Base-by-base conservation (phyloP, 2,329 filamentous ascomycete genomes). In the Colletotrichum acutatum region DNA sequence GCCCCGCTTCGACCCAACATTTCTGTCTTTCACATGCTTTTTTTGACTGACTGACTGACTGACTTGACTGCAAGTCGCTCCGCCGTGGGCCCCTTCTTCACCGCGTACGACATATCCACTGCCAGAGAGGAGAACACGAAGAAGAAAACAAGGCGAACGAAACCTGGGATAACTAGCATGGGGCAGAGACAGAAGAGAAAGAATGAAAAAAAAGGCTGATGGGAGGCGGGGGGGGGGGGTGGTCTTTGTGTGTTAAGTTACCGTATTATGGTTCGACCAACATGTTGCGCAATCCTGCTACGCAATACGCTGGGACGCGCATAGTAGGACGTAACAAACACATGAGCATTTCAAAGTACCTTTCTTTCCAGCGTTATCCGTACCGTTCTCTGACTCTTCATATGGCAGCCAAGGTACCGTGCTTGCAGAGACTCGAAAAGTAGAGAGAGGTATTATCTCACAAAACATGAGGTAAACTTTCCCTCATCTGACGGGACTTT, bases 1-100 rank as follows among this genome's bases (percentile, higher is more conserved):
- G 60, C 70, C 70, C 70, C 70, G 70, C 70, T 65, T n/a, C 70
- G 70, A 72, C 70, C 70, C 70, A 72, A 72, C 70, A 72, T 72
- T 72, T 42, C 60, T 52, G 54, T 70, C 70, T 72, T 72, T 72
- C 70, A 72, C 70, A 72, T 72, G 70, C 60, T 63, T 49, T 63
- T 34, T 34, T 62, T 24, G 42, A 52, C 37, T 24, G 30, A 32
- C 37, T 12, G 32, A 34, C 32, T 34, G 32, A 5, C 32, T 34
- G 32, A 34, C 32, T 34, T 1, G 32, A 34, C 32, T 34, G 32
- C 11, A 34, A 34, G 22, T 34, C 19, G 32, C 42, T 32, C 46
- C 22, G n/a, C 59, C 4, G 2, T 32, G 56, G 8, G 37, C 16
- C 60, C 42, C 11, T 19, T 24, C 46, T 53, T 49, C 42, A 46